Evolutionary conservation across 169 alveolate genomes (phyloP), one percentile per base, ranked within the genome.

Genomic region (Amoebophrya sp.): DNA sequence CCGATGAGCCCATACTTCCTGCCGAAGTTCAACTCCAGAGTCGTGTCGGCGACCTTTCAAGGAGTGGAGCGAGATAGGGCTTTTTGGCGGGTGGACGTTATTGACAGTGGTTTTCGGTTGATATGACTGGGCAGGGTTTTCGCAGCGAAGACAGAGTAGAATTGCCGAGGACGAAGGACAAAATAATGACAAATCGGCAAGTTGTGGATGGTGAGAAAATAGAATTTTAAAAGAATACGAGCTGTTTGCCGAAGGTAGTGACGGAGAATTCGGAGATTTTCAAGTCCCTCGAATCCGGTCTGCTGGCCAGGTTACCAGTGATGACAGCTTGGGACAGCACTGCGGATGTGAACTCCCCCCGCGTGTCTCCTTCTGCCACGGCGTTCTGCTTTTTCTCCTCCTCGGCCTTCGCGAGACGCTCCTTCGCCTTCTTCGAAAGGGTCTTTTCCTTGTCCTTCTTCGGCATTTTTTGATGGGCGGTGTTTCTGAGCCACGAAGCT

Each of bases 1-100:
- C 99, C 99, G 16, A 98, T 96, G 69, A 98, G 95, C 67, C 99
- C 99, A 93, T 97, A 97, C 93, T 96, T 97, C 91, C 97, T 96
- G n/a, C 98, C 98, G 78, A 58, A 58, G 78, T 58, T 58, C 78
- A 58, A 58, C 78, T 58, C 78, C 78, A 58, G 23, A 58, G 78
- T 58, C 23, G 78, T 58, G 78, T 58, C 78, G 23, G 78, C 78
- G 23, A 58, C 78, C 78, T 58, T 45, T 45, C 67, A 10, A 18
- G 18, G 18, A 18, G 67, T 45, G 18, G 18, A 18, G 18, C 67
- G n/a, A 10, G n/a, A 45, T 45, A 18, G n/a, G 10, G 10, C n/a
- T 45, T 45, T 10, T 18, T 45, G 10, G 10, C 67, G 18, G n/a
- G 10, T 45, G n/a, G 18, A 15, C 18, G 18, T 18, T 15, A 45